These are phyloP conservation scores for Pseudocercospora ulei DNA, from an alignment of 2,329 filamentous ascomycete species.

Conservation along the genomic window DNA sequence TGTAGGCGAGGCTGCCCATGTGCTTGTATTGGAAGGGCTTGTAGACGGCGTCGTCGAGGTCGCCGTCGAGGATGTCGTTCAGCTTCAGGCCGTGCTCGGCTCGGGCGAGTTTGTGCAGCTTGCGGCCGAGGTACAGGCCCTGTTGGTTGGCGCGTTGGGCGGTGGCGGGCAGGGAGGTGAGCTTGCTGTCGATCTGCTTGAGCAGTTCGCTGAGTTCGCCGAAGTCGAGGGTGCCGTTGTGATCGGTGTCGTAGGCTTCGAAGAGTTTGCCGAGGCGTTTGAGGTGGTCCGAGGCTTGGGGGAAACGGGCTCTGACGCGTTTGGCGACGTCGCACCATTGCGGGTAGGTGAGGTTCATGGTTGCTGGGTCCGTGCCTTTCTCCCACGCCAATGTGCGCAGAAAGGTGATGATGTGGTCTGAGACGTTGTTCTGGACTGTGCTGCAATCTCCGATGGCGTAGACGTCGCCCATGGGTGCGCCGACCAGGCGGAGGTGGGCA, in stretches of 20 bases:
- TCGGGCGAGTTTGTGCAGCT: conserved; percentile 83
- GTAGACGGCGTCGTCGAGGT: conserved; percentile 84
- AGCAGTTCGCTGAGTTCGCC: conserved; percentile 81
- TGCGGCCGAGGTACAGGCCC: conserved; percentile 80
- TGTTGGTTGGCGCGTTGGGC: conserved; percentile 96
- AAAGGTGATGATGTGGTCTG: conserved; percentile 82
- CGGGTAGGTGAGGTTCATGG: conserved; percentile 71
- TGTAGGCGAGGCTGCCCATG: conserved; percentile 82
- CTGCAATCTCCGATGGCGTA: conserved; percentile 94
- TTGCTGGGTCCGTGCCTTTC: conserved; percentile 78
- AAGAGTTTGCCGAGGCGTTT: conserved; percentile 86
- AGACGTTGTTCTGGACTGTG: conserved; percentile 94
- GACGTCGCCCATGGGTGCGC: conserved; percentile 82
- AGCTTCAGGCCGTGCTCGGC: conserved; percentile 62
- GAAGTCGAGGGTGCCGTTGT: conserved; percentile 87
- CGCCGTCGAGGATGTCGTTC: conserved; percentile 78
- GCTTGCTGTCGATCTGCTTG: conserved; percentile 83
- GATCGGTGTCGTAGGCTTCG: conserved; percentile 81
- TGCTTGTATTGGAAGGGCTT: conserved; percentile 92
- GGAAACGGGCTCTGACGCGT: conserved; percentile 78
- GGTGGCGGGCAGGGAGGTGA: conserved; percentile 88
- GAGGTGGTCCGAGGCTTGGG: conserved; percentile 78
- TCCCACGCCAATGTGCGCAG: conserved; percentile 84
- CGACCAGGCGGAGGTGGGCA: conserved; percentile 77
- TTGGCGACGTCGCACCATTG: conserved; percentile 82